Evolutionary conservation across 768 basidiomycete genomes (phyloP), one percentile per base, ranked within the genome.

Genomic region (Inosperma sp.): DNA sequence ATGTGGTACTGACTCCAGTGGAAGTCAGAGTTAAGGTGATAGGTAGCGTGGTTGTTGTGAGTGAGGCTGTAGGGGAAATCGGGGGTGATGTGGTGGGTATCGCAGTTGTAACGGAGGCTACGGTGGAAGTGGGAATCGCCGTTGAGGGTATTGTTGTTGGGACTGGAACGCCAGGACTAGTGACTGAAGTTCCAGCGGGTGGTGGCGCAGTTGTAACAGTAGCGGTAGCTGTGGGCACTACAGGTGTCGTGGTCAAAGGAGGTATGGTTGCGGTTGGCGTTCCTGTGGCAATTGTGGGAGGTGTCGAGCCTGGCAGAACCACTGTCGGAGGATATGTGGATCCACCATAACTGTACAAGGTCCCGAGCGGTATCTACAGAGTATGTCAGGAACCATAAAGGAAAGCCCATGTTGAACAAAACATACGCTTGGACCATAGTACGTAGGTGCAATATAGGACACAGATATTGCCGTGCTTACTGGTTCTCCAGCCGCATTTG

Each of bases 341-440:
- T 29, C 88, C 88, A 56, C 88, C 89, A 58, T 78, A 92, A 10
- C 79, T 81, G 78, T 82, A 92, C 30, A 80, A 72, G 26, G 81
- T 68, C 37, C 80, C 84, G 25, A 92, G 71, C 25, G 89, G 89
- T 58, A 92, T 88, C 88, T 90, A 48, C 13, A 10, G 4, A 25
- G 5, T 55, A 16, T 39, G 3, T 37, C 41, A 33, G 16, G 8
- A 41, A n/a, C n/a, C 3, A 12, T 54, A 2, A 62, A 44, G 35
- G 36, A n/a, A 26, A n/a, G n/a, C n/a, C n/a, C 30, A 16, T 21
- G 37, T 29, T 29, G 14, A 33, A 16, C 49, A 47, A 49, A 7
- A 79, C 87, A 78, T 62, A 90, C 88, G 65, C 83, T 83, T 47
- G 89, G 87, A 25, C 89, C 89, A 57, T 79, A 88, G 67, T 91